Conservation (phyloP, 352 stramenopile species). For the Phytophthora ramorum region DNA sequence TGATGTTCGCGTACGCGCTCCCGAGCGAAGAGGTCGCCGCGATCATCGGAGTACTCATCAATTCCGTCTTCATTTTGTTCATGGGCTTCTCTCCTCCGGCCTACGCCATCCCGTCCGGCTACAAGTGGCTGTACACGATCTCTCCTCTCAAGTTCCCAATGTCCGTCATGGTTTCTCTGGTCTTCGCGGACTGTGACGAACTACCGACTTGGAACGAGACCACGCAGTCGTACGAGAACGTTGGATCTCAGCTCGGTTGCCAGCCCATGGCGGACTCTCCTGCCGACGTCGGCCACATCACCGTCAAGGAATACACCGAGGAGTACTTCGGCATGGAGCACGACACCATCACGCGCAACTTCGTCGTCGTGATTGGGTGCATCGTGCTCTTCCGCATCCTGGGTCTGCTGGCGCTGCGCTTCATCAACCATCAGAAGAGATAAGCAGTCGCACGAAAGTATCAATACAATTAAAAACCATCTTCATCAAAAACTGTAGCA, state of each 20-base stretch:
- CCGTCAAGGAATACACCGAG: slow-evolving; percentile 35
- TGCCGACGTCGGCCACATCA: slow-evolving; percentile 20
- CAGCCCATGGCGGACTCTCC: slow-evolving; percentile 25
- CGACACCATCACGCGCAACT: slow-evolving; percentile 32
- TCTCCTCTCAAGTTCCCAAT: slow-evolving; percentile 28
- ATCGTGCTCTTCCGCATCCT: slow-evolving; percentile 44
- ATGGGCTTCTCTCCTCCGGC: slow-evolving; percentile 56
- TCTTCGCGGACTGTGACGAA: slow-evolving; percentile 40
- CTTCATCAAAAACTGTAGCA: too few relatives aligned
- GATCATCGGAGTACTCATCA: slow-evolving; percentile 50
- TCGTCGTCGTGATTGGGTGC: slow-evolving; percentile 29
- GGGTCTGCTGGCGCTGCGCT: slow-evolving; percentile 30
- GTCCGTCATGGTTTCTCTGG: slow-evolving; percentile 14
- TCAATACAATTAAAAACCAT: too few relatives aligned
- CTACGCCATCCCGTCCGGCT: slow-evolving; percentile 35
- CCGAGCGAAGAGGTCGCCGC: slow-evolving; percentile 51
- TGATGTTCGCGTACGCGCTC: slow-evolving; percentile 72
- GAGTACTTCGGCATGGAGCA: slow-evolving; percentile 30
- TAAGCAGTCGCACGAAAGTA: background rate
- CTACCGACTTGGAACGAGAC: slow-evolving; percentile 30
- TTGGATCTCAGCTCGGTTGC: slow-evolving; percentile 28
- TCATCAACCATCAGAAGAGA: slow-evolving; percentile 45
- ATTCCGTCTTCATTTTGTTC: slow-evolving; percentile 64
- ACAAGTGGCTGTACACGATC: slow-evolving; percentile 35
- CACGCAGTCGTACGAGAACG: slow-evolving; percentile 14